Conservation (phyloP, 1,284 basidiomycete genomes). For the Puccinia hordei region DNA sequence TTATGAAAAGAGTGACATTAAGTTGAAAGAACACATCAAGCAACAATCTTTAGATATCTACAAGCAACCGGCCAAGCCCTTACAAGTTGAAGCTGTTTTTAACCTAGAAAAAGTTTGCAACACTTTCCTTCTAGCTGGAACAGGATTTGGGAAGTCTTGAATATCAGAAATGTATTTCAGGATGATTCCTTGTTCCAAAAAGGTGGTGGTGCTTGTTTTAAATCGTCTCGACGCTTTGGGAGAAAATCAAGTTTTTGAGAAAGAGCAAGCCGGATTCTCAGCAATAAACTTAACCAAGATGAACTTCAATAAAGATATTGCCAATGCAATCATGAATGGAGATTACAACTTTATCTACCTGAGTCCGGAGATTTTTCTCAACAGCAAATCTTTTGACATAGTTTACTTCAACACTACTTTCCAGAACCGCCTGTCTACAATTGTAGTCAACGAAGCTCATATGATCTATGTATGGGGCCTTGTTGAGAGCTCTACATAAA, state of each 20-base stretch:
- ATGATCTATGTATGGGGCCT: too few relatives aligned
- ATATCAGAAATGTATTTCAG: too few relatives aligned
- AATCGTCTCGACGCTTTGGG: too few relatives aligned
- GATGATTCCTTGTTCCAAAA: too few relatives aligned
- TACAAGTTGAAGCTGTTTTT: too few relatives aligned
- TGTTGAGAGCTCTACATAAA: too few relatives aligned
- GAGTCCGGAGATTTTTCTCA: conserved; percentile 4
- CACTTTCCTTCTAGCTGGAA: too few relatives aligned
- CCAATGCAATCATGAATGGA: background rate
- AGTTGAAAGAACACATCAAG: background rate
- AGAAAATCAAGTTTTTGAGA: background rate
- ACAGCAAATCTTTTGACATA: conserved; percentile 3
- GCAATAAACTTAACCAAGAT: background rate
- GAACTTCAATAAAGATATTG: background rate
- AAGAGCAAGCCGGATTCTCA: background rate
- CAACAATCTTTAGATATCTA: background rate
- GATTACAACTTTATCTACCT: conserved; percentile 7
- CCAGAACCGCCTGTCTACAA: too few relatives aligned
- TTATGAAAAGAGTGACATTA: background rate
- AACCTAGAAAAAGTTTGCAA: too few relatives aligned
- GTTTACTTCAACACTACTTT: background rate
- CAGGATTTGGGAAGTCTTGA: too few relatives aligned
- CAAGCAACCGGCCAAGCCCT: background rate
- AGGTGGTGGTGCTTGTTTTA: too few relatives aligned
- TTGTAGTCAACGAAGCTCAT: too few relatives aligned